Conservation (phyloP, 805 yeast genomes). For the Pichia kluyveri region DNA sequence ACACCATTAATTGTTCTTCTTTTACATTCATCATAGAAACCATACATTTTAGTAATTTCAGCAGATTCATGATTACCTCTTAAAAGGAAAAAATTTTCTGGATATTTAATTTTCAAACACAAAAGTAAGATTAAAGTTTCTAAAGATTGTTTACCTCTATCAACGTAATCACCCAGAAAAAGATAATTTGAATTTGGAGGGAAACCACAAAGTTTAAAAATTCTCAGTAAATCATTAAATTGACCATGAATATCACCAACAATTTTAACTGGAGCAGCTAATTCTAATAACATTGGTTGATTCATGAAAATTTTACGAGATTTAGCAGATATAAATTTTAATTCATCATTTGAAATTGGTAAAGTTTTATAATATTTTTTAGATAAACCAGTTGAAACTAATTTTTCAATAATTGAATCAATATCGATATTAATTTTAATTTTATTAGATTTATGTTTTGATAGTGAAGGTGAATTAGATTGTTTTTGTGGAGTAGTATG, state of each 20-base stretch:
- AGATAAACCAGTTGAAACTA: constrained; percentile 43
- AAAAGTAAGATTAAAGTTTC: constrained; percentile 45
- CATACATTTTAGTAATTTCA: constrained; percentile 49
- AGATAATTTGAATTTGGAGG: constrained; percentile 50
- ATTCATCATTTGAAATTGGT: constrained; percentile 42
- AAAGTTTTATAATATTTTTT: constrained; percentile 37
- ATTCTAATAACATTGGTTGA: constrained; percentile 56
- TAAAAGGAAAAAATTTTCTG: constrained; percentile 52
- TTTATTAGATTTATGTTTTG: constrained; percentile 3
- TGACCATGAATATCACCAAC: constrained; percentile 82
- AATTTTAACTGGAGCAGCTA: constrained; percentile 73
- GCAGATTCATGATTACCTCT: constrained; percentile 55
- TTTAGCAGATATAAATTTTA: constrained; percentile 47
- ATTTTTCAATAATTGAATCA: constrained; percentile 53
- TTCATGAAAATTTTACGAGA: constrained; percentile 51
- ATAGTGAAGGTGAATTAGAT: no score
- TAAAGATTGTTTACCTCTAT: constrained; percentile 48
- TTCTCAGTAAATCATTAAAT: constrained; percentile 43
- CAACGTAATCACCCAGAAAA: constrained; percentile 53
- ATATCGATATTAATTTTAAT: constrained; percentile 31
- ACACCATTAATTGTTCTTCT: constrained; percentile 32
- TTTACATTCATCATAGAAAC: constrained; percentile 54
- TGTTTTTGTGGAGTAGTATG: no score
- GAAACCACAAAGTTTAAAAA: constrained; percentile 49
- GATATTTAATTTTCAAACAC: constrained; percentile 48